A percentile compares a stretch with the other conserved stretches of the same genome.
Evolutionary conservation across 345 rosid species (phyloP).

Genomic region (Melaleuca alternifolia): DNA sequence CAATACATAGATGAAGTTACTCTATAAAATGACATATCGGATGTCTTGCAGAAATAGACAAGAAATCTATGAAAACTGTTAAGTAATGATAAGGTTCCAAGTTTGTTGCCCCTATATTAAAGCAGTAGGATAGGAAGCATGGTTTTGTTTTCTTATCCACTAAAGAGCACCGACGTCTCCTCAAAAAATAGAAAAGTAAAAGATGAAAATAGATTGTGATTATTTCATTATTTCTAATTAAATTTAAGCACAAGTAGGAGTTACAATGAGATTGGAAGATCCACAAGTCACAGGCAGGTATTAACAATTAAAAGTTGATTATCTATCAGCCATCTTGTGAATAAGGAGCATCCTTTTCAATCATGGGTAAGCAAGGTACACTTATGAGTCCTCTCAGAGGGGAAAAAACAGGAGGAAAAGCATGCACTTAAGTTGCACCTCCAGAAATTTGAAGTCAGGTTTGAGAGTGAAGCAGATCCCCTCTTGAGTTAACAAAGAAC

Average conservation of each 20-base stretch:
- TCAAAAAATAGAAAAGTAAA: neutral
- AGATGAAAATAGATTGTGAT: neutral
- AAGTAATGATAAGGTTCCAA: neutral
- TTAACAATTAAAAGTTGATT: neutral
- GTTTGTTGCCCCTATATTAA: neutral
- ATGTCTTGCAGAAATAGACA: neutral
- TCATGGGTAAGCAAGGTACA: neutral
- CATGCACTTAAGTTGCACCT: constrained; percentile 33
- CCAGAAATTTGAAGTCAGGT: constrained; percentile 97
- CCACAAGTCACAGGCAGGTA: neutral
- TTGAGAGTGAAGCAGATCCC: constrained; percentile 92
- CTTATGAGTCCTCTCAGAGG: neutral
- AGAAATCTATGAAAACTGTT: neutral
- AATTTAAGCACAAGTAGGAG: neutral
- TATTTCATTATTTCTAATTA: neutral
- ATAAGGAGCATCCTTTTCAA: neutral
- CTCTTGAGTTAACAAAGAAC: constrained; percentile 89
- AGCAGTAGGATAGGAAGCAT: neutral
- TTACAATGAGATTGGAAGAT: neutral
- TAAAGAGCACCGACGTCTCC: neutral
- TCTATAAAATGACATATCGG: neutral
- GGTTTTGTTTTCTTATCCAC: neutral
- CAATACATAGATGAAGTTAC: neutral
- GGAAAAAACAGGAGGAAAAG: neutral
- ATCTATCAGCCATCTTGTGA: neutral